Evolutionary conservation across 2,329 filamentous ascomycete genomes (phyloP).

Genomic region (Ophiostoma tasmaniense): DNA sequence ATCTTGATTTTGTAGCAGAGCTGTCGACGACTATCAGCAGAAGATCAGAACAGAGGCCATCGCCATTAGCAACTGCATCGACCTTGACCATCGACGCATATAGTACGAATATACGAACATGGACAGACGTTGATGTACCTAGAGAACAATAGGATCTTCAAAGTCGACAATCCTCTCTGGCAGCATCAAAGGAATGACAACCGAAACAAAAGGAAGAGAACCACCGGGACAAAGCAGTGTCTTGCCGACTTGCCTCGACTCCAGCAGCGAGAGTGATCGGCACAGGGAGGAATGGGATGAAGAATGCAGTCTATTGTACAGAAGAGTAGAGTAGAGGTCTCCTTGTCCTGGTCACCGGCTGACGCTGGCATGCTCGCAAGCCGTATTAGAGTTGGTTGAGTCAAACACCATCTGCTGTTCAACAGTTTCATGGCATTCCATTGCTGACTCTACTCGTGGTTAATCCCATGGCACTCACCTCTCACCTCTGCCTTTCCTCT

Average conservation of each 20-base stretch:
- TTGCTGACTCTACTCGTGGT: not conserved
- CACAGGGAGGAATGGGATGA: not conserved
- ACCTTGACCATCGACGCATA: too few species aligned
- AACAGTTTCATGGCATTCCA: not conserved
- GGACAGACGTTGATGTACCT: not conserved
- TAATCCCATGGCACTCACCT: too few species aligned
- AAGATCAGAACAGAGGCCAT: not conserved
- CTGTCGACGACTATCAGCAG: not conserved
- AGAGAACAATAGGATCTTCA: not conserved
- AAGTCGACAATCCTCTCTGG: not conserved
- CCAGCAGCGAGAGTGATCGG: not conserved
- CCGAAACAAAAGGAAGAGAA: not conserved
- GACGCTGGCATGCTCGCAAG: not conserved
- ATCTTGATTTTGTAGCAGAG: not conserved
- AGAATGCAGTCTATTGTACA: not conserved
- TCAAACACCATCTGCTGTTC: not conserved
- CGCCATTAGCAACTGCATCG: not conserved
- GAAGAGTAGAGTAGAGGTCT: too few species aligned
- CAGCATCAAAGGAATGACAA: not conserved
- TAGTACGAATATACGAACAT: too few species aligned
- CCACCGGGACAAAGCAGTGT: not conserved
- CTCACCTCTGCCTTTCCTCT: not conserved
- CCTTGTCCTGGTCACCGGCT: too few species aligned
- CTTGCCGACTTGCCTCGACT: not conserved
- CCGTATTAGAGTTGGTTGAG: not conserved